phyloP scores from a whole-genome alignment of 306 rosid genomes.

The Malus fusca region DNA sequence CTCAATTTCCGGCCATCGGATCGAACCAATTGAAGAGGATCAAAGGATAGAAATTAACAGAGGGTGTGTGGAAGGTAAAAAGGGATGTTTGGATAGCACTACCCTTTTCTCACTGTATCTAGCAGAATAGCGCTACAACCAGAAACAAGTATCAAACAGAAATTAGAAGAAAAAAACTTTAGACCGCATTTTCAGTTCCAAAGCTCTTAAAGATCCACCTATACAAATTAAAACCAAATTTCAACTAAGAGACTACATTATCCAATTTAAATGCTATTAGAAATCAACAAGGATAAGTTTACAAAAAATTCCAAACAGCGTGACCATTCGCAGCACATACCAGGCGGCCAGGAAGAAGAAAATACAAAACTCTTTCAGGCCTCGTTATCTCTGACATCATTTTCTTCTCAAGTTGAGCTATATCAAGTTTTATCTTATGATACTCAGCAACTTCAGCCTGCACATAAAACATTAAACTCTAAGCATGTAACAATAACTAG shows the following conservation, averaged over 20 bases:
- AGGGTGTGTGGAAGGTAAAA: no score
- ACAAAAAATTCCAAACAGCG: not conserved
- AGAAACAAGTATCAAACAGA: not conserved
- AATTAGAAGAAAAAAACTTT: not conserved
- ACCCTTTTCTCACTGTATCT: not conserved
- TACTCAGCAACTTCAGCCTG: slow-evolving; percentile 88
- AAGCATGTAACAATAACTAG: slow-evolving; percentile 5
- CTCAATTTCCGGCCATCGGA: no score
- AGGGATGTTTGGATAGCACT: no score
- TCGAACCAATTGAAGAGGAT: no score
- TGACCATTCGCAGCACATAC: slow-evolving; percentile 39
- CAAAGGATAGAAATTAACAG: no score
- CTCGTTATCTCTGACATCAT: slow-evolving; percentile 87
- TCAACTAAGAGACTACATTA: not conserved
- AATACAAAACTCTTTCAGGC: slow-evolving; percentile 79
- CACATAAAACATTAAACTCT: slow-evolving; percentile 10
- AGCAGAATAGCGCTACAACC: not conserved
- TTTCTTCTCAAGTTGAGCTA: slow-evolving; percentile 79
- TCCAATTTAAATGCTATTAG: not conserved
- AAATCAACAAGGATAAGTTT: not conserved
- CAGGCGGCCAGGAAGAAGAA: slow-evolving; percentile 95
- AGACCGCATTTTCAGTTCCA: not conserved
- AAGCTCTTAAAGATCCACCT: not conserved
- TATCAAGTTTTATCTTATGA: slow-evolving; percentile 77
- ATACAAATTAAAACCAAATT: not conserved